Evolutionary conservation across 176 grass and related monocot species (phyloP).

Genomic region (Lolium perenne): DNA sequence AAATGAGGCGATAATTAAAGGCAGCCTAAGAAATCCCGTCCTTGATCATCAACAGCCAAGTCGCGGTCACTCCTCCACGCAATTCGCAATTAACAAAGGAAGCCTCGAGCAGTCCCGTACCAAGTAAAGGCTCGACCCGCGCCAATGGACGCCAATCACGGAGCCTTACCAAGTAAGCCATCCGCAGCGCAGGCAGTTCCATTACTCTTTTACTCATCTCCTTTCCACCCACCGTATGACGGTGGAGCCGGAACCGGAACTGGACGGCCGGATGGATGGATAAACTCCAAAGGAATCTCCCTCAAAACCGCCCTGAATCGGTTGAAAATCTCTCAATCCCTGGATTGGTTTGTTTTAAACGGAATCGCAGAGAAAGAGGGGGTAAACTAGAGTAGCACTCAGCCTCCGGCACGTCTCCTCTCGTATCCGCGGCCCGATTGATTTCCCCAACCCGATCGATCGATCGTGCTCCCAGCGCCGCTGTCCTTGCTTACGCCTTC

Average conservation of each 20-base stretch:
- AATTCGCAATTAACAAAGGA: not conserved
- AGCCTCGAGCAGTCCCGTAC: not conserved
- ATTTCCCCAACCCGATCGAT: constrained; percentile 29
- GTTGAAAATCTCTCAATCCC: constrained; percentile 6
- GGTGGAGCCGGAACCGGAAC: constrained; percentile 26
- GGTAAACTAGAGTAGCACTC: not conserved
- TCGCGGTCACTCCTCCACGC: not conserved
- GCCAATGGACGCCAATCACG: not conserved
- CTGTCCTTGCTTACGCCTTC: constrained; percentile 29
- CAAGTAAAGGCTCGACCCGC: not conserved
- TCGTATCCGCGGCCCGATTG: constrained; percentile 29
- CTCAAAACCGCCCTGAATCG: constrained; percentile 27
- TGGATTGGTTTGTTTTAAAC: too few species aligned
- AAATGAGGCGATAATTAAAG: not conserved
- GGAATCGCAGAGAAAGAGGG: not conserved
- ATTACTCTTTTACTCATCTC: not conserved
- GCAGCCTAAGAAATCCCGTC: not conserved
- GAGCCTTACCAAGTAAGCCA: not conserved
- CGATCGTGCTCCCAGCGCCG: constrained; percentile 34
- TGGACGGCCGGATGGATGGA: not conserved
- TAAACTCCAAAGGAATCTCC: constrained; percentile 20
- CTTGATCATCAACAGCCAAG: not conserved
- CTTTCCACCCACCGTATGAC: constrained; percentile 9
- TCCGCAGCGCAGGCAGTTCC: not conserved
- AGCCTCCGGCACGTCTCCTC: constrained; percentile 30